These are phyloP conservation scores for Hemileccinum impolitum DNA, from an alignment of 768 basidiomycete genomes.

Conservation along the genomic window DNA sequence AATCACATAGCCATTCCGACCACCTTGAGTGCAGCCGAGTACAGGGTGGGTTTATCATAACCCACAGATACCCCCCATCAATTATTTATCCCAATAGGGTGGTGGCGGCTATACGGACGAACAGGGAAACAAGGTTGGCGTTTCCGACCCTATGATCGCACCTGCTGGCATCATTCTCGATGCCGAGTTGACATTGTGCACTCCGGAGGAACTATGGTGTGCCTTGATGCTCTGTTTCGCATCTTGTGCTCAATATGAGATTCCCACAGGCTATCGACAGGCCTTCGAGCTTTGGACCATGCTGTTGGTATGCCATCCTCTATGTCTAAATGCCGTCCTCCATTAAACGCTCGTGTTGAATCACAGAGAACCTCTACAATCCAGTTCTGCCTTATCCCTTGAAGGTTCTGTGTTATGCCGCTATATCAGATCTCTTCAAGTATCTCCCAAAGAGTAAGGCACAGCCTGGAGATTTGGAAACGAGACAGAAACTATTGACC, in stretches of 20 bases:
- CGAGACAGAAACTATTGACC: conserved; percentile 65
- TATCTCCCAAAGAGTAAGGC: conserved; percentile 66
- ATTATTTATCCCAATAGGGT: conserved; percentile 34
- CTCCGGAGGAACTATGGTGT: conserved; percentile 74
- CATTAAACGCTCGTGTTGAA: neutral
- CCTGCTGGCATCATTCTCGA: conserved; percentile 77
- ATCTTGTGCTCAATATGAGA: conserved; percentile 13
- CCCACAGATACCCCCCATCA: neutral
- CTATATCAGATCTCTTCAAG: conserved; percentile 68
- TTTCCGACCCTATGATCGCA: conserved; percentile 54
- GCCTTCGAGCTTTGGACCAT: conserved; percentile 76
- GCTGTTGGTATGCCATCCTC: conserved; percentile 54
- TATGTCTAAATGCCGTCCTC: neutral
- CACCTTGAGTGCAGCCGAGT: conserved; percentile 77
- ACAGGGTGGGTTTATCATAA: conserved; percentile 42
- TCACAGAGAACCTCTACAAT: conserved; percentile 55
- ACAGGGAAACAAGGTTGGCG: conserved; percentile 56
- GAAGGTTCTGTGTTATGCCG: conserved; percentile 62
- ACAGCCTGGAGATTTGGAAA: conserved; percentile 50
- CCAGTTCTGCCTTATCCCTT: conserved; percentile 52
- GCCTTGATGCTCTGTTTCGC: conserved; percentile 6
- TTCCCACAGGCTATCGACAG: conserved; percentile 64
- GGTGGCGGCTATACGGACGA: conserved; percentile 74
- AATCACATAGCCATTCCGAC: conserved; percentile 80
- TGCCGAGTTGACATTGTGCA: conserved; percentile 66